phyloP scores from a whole-genome alignment of 2,329 filamentous ascomycete species.

The Bipolaris gigantea region DNA sequence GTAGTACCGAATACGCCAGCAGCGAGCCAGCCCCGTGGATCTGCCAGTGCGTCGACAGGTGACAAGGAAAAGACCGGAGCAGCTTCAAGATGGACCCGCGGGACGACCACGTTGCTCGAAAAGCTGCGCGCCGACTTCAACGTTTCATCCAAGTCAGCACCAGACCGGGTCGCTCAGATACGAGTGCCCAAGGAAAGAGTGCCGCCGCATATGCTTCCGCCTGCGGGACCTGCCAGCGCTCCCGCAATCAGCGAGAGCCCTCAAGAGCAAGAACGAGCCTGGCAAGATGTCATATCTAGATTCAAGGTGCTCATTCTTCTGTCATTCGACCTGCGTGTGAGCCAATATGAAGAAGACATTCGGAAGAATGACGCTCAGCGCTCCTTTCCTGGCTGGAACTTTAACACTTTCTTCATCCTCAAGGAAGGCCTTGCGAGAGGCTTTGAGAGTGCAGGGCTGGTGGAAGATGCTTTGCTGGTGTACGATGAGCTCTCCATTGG shows the following conservation, averaged over 20 bases:
- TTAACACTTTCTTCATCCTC: conserved; percentile 97
- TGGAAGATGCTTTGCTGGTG: conserved; percentile 90
- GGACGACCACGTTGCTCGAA: conserved; percentile 81
- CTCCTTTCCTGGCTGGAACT: conserved; percentile 92
- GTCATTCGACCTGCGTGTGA: conserved; percentile 87
- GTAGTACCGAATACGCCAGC: conserved; percentile 84
- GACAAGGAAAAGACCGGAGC: conserved; percentile 66
- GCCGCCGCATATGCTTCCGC: conserved; percentile 51
- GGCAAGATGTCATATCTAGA: conserved; percentile 81
- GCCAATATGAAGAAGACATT: conserved; percentile 96
- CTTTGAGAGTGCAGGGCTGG: conserved; percentile 92
- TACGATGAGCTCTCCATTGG: conserved; percentile 94
- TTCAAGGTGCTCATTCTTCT: conserved; percentile 83
- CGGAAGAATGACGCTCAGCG: conserved; percentile 89
- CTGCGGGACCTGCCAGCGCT: conserved; percentile 41
- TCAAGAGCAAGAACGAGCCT: conserved; percentile 78
- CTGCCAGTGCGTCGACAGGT: conserved; percentile 53
- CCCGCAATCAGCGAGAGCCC: conserved; percentile 60
- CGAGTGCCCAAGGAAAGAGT: conserved; percentile 62
- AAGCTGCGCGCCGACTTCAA: conserved; percentile 92
- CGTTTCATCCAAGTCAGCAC: conserved; percentile 68
- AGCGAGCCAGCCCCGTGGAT: conserved; percentile 72
- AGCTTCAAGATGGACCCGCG: conserved; percentile 74
- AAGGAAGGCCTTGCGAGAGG: conserved; percentile 93
- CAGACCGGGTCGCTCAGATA: conserved; percentile 83